Percentiles rank a stretch among this genome's conserved stretches.
Evolutionary conservation across 2,329 filamentous ascomycete genomes (phyloP).

Genomic region (Ophiostoma quercus): DNA sequence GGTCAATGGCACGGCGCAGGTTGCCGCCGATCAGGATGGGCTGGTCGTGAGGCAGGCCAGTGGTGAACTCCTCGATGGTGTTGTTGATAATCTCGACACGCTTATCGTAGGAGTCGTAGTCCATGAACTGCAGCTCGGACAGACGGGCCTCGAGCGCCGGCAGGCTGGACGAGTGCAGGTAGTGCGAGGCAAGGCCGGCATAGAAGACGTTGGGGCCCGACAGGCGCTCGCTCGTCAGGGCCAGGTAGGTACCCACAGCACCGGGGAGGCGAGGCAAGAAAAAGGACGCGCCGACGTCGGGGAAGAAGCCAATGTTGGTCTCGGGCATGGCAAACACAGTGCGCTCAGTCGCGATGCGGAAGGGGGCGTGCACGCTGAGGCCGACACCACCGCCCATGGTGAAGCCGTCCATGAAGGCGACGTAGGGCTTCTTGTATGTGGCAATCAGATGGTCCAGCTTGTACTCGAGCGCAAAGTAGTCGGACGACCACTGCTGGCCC

Average conservation of each 20-base stretch:
- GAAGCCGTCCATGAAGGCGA: slow-evolving; percentile 94
- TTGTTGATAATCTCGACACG: slow-evolving; percentile 70
- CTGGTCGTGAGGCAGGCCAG: slow-evolving; percentile 73
- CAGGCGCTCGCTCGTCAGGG: slow-evolving; percentile 79
- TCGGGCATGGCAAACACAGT: slow-evolving; percentile 98
- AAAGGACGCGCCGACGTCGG: slow-evolving; percentile 93
- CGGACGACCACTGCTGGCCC: slow-evolving; percentile 68
- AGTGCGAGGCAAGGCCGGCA: slow-evolving; percentile 89
- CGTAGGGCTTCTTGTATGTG: slow-evolving; percentile 86
- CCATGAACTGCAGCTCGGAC: slow-evolving; percentile 81
- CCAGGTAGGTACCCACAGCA: slow-evolving; percentile 82
- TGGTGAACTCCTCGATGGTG: slow-evolving; percentile 88
- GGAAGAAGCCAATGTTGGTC: slow-evolving; percentile 97
- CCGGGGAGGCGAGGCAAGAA: slow-evolving; percentile 90
- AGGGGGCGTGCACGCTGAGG: slow-evolving; percentile 87
- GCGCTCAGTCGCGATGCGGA: slow-evolving; percentile 92
- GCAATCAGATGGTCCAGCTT: slow-evolving; percentile 92
- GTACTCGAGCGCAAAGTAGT: slow-evolving; percentile 95
- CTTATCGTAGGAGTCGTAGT: slow-evolving; percentile 59
- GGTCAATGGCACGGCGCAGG: slow-evolving; percentile 76
- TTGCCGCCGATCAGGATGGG: slow-evolving; percentile 62
- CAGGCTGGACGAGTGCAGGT: slow-evolving; percentile 84
- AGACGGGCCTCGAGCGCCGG: slow-evolving; percentile 76
- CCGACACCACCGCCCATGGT: slow-evolving; percentile 98
- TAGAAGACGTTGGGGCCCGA: slow-evolving; percentile 83